Conservation (phyloP, 192 early-diverging fungal species). For the Kappamyces sp. region DNA sequence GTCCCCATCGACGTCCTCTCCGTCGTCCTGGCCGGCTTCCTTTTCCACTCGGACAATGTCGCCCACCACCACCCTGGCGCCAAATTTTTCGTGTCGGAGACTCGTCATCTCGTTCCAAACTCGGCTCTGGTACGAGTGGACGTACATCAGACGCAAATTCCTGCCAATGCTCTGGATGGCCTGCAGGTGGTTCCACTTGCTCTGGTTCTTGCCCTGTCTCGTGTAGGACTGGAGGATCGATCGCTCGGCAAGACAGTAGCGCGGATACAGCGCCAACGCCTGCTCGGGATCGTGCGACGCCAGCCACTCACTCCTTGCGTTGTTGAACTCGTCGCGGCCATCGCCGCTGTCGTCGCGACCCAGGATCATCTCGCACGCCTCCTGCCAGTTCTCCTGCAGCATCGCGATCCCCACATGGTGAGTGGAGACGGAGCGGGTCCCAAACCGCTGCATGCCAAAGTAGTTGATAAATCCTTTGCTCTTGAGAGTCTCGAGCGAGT, state of each 20-base stretch:
- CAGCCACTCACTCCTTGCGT: constrained; percentile 67
- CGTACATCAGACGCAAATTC: constrained; percentile 84
- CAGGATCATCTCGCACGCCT: constrained; percentile 75
- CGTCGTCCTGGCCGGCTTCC: constrained; percentile 24
- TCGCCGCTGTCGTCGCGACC: constrained; percentile 61
- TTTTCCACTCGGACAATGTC: constrained; percentile 66
- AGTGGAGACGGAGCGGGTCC: constrained; percentile 73
- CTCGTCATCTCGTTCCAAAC: constrained; percentile 88
- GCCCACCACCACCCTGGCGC: constrained; percentile 65
- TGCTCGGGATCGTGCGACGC: constrained; percentile 51
- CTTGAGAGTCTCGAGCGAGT: constrained; percentile 60
- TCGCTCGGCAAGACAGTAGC: constrained; percentile 62
- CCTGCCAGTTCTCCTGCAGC: constrained; percentile 64
- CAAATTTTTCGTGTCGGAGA: constrained; percentile 64
- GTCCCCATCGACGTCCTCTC: constrained; percentile 21
- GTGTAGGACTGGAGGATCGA: constrained; percentile 56
- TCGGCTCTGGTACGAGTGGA: constrained; percentile 93
- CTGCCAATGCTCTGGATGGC: constrained; percentile 73
- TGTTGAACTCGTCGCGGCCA: constrained; percentile 34
- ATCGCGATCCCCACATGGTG: constrained; percentile 73
- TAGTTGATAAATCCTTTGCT: constrained; percentile 92
- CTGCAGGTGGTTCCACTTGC: constrained; percentile 40
- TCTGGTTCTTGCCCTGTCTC: constrained; percentile 25
- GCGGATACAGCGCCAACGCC: constrained; percentile 63
- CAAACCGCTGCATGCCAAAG: constrained; percentile 98